phyloP scores from a whole-genome alignment of 1,284 basidiomycete species.

The Ustanciosporium gigantosporum region DNA sequence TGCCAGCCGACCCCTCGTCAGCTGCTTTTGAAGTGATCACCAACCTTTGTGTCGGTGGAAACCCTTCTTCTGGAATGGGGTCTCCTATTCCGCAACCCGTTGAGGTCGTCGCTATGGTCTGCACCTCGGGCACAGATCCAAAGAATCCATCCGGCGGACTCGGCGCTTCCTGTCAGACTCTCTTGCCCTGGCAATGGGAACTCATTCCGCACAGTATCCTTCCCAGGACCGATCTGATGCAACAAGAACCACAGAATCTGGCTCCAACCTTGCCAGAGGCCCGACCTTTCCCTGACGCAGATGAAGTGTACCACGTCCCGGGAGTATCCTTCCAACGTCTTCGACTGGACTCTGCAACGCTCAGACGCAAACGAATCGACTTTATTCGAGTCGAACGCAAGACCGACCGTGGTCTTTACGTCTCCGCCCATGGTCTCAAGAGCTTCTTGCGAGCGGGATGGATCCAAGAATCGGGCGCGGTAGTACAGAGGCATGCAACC shows the following conservation, averaged over 20 bases:
- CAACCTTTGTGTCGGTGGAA: constrained; percentile 45
- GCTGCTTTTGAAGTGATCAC: constrained; percentile 47
- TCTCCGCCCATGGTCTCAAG: constrained; percentile 20
- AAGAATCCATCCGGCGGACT: constrained; percentile 10
- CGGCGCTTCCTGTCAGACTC: constrained; percentile 15
- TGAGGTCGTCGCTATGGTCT: constrained; percentile 38
- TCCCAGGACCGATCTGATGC: constrained; percentile 21
- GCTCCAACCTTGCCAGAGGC: constrained; percentile 8
- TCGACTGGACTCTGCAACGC: constrained; percentile 21
- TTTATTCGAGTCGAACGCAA: constrained; percentile 42
- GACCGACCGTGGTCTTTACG: constrained; percentile 13
- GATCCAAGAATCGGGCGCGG: constrained; percentile 17
- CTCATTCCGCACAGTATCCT: constrained; percentile 31
- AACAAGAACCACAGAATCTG: constrained; percentile 1
- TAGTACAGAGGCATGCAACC: constrained; percentile 10
- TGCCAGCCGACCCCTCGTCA: not conserved
- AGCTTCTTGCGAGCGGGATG: constrained; percentile 36
- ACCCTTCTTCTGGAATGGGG: constrained; percentile 25
- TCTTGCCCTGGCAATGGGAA: constrained; percentile 41
- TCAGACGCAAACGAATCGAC: constrained; percentile 29
- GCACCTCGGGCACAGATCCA: constrained; percentile 19
- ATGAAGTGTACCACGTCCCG: constrained; percentile 39
- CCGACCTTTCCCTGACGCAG: constrained; percentile 26
- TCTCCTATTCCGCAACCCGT: constrained; percentile 19
- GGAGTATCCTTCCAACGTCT: constrained; percentile 30